A percentile compares a stretch with the other conserved stretches of the same genome.
These are phyloP conservation scores for Populus trichocarpa DNA, from an alignment of 441 rosid species.

Conservation along the genomic window DNA sequence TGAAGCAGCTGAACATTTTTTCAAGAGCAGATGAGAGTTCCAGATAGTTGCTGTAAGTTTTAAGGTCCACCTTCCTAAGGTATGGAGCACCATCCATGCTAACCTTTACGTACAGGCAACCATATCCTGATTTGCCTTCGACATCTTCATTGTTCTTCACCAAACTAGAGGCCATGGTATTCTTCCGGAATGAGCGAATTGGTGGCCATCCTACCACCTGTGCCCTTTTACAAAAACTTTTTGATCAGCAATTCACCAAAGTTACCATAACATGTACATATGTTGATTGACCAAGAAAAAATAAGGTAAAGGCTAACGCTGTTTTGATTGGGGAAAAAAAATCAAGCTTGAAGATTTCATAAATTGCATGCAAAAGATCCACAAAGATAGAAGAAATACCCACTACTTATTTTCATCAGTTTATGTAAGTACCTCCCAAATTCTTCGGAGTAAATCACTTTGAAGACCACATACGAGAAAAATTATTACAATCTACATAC, in stretches of 20 bases:
- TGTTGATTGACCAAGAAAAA: background rate
- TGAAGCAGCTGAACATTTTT: conserved; percentile 58
- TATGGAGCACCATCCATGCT: conserved; percentile 71
- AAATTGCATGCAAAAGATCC: background rate
- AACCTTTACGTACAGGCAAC: conserved; percentile 50
- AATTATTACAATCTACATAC: background rate
- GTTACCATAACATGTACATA: background rate
- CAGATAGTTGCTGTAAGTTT: conserved; percentile 36
- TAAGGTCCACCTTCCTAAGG: conserved; percentile 55
- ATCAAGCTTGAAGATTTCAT: background rate
- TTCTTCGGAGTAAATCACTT: background rate
- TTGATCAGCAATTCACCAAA: conserved; percentile 11
- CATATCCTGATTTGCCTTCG: conserved; percentile 41
- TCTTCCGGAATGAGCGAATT: conserved; percentile 54
- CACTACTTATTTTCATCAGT: background rate
- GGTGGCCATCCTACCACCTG: conserved; percentile 71
- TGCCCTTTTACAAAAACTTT: conserved; percentile 35
- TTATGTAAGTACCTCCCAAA: background rate
- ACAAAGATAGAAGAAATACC: background rate
- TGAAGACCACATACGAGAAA: background rate
- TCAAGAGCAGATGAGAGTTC: conserved; percentile 54
- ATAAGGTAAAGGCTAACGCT: background rate
- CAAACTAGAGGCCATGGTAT: conserved; percentile 40
- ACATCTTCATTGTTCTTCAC: conserved; percentile 40
- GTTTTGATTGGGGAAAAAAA: background rate